phyloP scores from a whole-genome alignment of 805 yeast genomes.

The Yamadazyma paraphyllophila region DNA sequence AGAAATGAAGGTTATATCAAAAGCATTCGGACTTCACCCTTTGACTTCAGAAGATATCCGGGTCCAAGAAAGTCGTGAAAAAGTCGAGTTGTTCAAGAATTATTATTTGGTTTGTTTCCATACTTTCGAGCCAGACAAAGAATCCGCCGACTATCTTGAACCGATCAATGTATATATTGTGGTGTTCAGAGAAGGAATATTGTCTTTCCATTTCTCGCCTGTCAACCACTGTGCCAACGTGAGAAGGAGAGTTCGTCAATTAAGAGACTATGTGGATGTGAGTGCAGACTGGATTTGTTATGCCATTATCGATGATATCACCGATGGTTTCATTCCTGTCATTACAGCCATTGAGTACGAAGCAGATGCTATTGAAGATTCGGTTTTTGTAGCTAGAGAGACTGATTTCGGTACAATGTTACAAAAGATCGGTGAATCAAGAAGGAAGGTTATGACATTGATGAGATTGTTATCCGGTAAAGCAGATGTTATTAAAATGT shows the following conservation, averaged over 20 bases:
- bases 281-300: conserved; percentile 82
- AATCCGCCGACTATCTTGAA: conserved; percentile 78
- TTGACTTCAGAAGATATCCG: conserved; percentile 96
- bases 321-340: conserved; percentile 82
- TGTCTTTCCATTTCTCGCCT: conserved; percentile 60
- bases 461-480: conserved; percentile 88
- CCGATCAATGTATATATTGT: conserved; percentile 73
- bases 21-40: conserved; percentile 96
- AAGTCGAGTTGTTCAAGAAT: conserved; percentile 85
- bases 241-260: conserved; percentile 76
- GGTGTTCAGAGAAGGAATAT: conserved; percentile 58
- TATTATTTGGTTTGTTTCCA: conserved; percentile 97
- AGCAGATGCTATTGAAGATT: conserved; percentile 80
- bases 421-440: conserved; percentile 79
- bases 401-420: conserved; percentile 75
- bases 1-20: conserved; percentile 88
- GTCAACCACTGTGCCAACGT: conserved; percentile 65
- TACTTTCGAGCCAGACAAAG: conserved; percentile 84
- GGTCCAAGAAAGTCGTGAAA: conserved; percentile 95
- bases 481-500: conserved; percentile 95
- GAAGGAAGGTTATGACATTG: conserved; percentile 89
- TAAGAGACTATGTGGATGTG: conserved; percentile 74
- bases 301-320: conserved; percentile 79
- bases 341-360: conserved; percentile 75
- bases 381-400: conserved; percentile 78